Base-by-base conservation (phyloP, 2,329 filamentous ascomycete species). In the Claviceps maximensis region DNA sequence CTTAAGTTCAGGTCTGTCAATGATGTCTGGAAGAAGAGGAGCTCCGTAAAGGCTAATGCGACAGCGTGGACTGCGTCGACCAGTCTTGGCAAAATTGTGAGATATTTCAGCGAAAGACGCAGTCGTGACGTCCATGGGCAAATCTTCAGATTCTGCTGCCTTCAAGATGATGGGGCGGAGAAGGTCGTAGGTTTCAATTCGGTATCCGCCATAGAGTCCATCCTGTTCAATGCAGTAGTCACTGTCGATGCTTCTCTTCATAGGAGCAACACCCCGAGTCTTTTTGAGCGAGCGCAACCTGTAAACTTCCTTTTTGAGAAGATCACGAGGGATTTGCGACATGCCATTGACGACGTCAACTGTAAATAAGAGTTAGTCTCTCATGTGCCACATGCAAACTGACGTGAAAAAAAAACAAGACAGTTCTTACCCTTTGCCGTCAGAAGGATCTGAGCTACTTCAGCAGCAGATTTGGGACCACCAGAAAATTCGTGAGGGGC, bases 401-500 rank as follows among this genome's bases (percentile, higher is more conserved):
- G 23, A 17, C 10, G 12, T 25, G 25, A 21, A 36, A n/a, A n/a
- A n/a, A n/a, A n/a, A n/a, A 38, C 36, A n/a, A 17, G 15, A 5
- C 36, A 27, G 12, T 21, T 56, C 63, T 23, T 57, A 67, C 66
- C 63, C 49, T 65, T 66, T 1, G 67, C 66, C 13, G 56, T 49
- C 58, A 69, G 60, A 3, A 51, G 10, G 21, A 50, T 21, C 27
- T 49, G 44, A 27, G 53, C 42, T 46, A 57, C 49, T 38, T 53
- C 51, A n/a, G 52, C 55, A 25, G 31, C 46, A 17, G 54, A 52
- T 42, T 48, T 19, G 13, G 57, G 57, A 15, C 6, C 13, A 23
- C 51, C 55, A 19, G 8, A 45, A 4, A 38, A 25, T 40, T 40
- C 10, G n/a, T 40, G 10, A 1, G 33, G 25, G 45, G 25, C 38